Evolutionary conservation across 306 rosid genomes (phyloP), one percentile per base, ranked within the genome.

Genomic region (Coriaria nepalensis): DNA sequence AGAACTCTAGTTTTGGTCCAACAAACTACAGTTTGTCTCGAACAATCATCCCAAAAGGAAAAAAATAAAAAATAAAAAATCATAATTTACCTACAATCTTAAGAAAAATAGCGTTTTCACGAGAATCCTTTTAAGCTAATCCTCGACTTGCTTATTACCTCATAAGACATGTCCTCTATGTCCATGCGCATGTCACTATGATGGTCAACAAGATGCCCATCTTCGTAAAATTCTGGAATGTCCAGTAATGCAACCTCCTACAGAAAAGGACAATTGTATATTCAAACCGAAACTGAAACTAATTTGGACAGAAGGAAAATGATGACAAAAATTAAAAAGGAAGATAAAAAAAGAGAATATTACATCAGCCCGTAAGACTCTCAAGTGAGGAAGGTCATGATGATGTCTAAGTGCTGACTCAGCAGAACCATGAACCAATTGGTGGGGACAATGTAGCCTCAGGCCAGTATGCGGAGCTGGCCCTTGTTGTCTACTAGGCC

Each of bases 121-220:
- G 29, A 20, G 29, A 20, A 1, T 3, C 29, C 3, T 20, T 20
- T 20, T 20, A 20, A 8, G 6, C 0, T 10, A 33, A 57, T 37
- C n/a, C 47, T 36, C 34, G 2, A 57, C 32, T 5, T 7, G 14
- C 41, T 15, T 56, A 72, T 68, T 71, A 75, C 98, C 94, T 92
- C 98, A 53, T 92, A 92, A 35, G 98, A 82, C 96, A 92, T 85
- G 61, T 92, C 86, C 77, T 85, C 98, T 42, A 92, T 92, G 75
- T 92, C 96, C 83, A 92, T 55, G 52, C 87, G 93, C 93, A 92
- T 74, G 63, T 92, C 98, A 40, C 94, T 76, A 68, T 92, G 96
- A 68, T 82, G 81, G 63, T 92, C 98, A 49, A 60, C 64, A 37
- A 67, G 55, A 62, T 59, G 70, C 33, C 92, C 78, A 42, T 73